Evolutionary conservation across 352 stramenopile genomes (phyloP).

Genomic region (Phytophthora idaei): DNA sequence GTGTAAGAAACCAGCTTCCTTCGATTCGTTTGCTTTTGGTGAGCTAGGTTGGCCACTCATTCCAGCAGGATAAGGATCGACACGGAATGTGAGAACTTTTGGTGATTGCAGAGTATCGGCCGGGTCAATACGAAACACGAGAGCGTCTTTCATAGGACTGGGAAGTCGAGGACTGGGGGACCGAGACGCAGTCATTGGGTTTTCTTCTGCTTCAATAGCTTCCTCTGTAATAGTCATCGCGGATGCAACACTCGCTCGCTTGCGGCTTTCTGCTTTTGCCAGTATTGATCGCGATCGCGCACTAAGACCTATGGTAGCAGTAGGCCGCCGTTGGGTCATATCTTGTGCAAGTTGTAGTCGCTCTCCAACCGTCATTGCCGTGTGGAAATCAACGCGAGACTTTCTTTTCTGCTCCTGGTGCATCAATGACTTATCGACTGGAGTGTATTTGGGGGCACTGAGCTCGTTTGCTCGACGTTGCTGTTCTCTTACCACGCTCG

Average conservation of each 20-base stretch:
- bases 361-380: constrained; percentile 73
- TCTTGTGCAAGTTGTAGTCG: constrained; percentile 58
- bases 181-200: constrained; percentile 5
- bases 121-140: constrained; percentile 56
- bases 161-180: constrained; percentile 18
- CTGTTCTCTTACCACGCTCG: constrained; percentile 52
- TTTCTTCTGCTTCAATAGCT: not conserved
- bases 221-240: constrained; percentile 11
- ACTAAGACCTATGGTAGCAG: constrained; percentile 17
- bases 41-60: not conserved
- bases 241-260: constrained; percentile 15
- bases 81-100: constrained; percentile 30
- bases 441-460: constrained; percentile 66
- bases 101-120: constrained; percentile 26
- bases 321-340: constrained; percentile 45
- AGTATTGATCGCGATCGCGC: constrained; percentile 32
- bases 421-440: constrained; percentile 63
- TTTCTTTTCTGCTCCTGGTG: constrained; percentile 66
- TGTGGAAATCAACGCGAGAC: constrained; percentile 61
- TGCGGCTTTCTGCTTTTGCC: constrained; percentile 23
- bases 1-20: constrained; percentile 67
- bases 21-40: constrained; percentile 15
- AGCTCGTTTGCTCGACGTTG: constrained; percentile 61
- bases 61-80: constrained; percentile 25
- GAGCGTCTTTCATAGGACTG: constrained; percentile 37